Conservation (phyloP, 2,329 filamentous ascomycete species). For the Colletotrichum gigasporum region DNA sequence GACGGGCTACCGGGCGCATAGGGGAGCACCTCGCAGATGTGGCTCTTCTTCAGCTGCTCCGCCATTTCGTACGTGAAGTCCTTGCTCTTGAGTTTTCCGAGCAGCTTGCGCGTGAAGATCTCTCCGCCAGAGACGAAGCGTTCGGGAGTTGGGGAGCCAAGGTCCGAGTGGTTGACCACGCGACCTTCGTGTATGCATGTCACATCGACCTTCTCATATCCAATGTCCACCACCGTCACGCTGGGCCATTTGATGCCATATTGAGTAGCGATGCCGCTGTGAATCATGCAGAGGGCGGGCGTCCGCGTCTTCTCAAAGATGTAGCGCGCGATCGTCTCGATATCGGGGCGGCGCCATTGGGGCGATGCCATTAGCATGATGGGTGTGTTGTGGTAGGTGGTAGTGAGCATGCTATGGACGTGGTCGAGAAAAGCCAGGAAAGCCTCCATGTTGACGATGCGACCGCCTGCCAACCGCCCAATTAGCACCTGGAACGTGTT, state of each 20-base stretch:
- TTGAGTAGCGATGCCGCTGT: conserved; percentile 86
- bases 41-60: conserved; percentile 74
- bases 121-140: conserved; percentile 79
- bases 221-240: conserved; percentile 90
- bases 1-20: conserved; percentile 56
- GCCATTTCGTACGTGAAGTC: conserved; percentile 73
- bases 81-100: conserved; percentile 70
- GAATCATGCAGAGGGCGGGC: conserved; percentile 89
- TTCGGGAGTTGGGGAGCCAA: conserved; percentile 63
- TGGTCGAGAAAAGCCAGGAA: conserved; percentile 95
- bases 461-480: conserved; percentile 65
- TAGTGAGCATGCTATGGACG: conserved; percentile 88
- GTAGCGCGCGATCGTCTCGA: conserved; percentile 89
- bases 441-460: conserved; percentile 88
- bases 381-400: conserved; percentile 94
- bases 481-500: not conserved
- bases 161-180: conserved; percentile 73
- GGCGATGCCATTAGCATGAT: conserved; percentile 91
- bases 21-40: conserved; percentile 73
- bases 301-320: conserved; percentile 98
- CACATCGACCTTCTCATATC: conserved; percentile 90
- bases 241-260: conserved; percentile 81
- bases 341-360: conserved; percentile 88
- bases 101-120: conserved; percentile 80
- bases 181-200: conserved; percentile 88